These are phyloP conservation scores for Ailanthus altissimus DNA, from an alignment of 345 rosid genomes.

Conservation along the genomic window DNA sequence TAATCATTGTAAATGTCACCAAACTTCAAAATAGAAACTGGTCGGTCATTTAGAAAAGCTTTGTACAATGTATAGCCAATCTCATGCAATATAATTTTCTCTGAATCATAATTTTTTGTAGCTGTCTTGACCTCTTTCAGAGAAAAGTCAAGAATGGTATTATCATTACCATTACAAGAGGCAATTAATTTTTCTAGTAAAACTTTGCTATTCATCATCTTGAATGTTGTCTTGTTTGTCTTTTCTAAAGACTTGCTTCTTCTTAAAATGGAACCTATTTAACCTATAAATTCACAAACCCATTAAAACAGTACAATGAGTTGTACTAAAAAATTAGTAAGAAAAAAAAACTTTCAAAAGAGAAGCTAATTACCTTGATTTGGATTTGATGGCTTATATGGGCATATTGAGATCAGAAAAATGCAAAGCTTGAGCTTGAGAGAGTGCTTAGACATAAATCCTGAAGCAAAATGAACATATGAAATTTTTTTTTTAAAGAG, in stretches of 20 bases:
- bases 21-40: slow-evolving; percentile 1
- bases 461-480: no score
- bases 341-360: no score
- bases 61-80: not conserved
- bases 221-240: not conserved
- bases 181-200: not conserved
- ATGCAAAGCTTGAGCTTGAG: no score
- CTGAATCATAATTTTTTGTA: not conserved
- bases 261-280: not conserved
- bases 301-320: no score
- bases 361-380: no score
- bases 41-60: slow-evolving; percentile 12
- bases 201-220: not conserved
- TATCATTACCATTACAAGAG: not conserved
- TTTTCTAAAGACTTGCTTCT: not conserved
- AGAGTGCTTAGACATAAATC: no score
- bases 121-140: not conserved
- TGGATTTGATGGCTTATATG: no score
- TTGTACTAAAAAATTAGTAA: no score
- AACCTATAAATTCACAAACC: no score
- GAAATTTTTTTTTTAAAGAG: no score
- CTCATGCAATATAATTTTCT: not conserved
- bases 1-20: not conserved
- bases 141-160: not conserved
- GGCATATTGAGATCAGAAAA: no score